Base-by-base conservation (phyloP, 495 filamentous ascomycete genomes). In the Xylaria palmicola region DNA sequence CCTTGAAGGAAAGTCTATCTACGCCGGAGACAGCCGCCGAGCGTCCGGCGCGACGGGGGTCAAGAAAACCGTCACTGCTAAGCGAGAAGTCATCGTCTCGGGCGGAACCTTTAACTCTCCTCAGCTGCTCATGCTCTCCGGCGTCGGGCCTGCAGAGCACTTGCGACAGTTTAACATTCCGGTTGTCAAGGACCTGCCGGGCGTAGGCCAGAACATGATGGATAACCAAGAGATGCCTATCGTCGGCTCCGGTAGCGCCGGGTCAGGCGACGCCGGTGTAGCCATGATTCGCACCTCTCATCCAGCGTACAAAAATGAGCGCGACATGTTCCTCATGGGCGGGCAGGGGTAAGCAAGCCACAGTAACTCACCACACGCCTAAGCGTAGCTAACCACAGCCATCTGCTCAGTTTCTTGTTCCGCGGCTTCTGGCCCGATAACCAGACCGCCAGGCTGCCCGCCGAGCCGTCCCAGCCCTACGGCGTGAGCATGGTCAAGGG, bases 81-180 rank as follows among this genome's bases (percentile, higher is more conserved):
- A 60, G 1, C 71, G 75, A 20, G 79, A 79, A 50, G 72, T 79
- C 30, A 81, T 81, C 36, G 36, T 80, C 27, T 70, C 73, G 9
- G 73, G 73, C 26, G 77, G 78, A 12, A 67, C 65, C 2, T 74
- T 79, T 53, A 72, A 77, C 57, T 74, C 77, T 10, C 79, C 79
- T 2, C 79, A 83, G 40, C 64, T 83, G 0, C 72, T 82, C 10
- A 78, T 80, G 73, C 70, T 83, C 26, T 77, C 72, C 24, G 75
- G 75, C 1, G 64, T 77, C 48, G 78, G 78, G 0, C 51, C 51
- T 7, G 49, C 48, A 9, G 45, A 52, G 7, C 40, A 63, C 9
- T 75, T 71, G 8, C 60, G 51, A 26, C 58, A 63, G 13, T 75
- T 80, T 52, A 64, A 67, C 12, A 61, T 75, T 26, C 30, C 78